A percentile compares a stretch with the other conserved stretches of the same genome.
These are phyloP conservation scores for Cyclotella atomus DNA, from an alignment of 108 stramenopile species.

Conservation along the genomic window DNA sequence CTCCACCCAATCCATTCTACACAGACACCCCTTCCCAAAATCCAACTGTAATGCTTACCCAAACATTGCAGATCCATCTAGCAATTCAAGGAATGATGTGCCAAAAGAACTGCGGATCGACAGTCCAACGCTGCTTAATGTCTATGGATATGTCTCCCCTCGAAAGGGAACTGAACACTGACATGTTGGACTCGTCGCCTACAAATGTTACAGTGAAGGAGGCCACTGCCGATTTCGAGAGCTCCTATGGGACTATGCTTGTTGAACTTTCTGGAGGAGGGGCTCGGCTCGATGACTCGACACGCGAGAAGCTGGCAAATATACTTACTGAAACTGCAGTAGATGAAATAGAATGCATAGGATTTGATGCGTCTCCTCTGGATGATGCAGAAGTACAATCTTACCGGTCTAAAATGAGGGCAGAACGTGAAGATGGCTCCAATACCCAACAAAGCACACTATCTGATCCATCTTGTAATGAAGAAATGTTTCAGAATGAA, in stretches of 20 bases:
- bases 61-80: slow-evolving; percentile 35
- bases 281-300: neutral
- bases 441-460: neutral
- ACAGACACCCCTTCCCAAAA: too few species aligned
- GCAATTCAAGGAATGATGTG: slow-evolving; percentile 93
- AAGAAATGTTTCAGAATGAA: slow-evolving; percentile 3
- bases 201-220: neutral
- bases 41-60: too few species aligned
- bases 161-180: neutral
- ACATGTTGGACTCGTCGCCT: neutral
- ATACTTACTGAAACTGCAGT: slow-evolving; percentile 33
- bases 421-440: neutral
- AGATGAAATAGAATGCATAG: slow-evolving; percentile 63
- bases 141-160: slow-evolving; percentile 21
- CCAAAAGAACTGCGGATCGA: slow-evolving; percentile 88
- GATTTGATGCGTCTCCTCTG: slow-evolving; percentile 61
- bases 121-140: slow-evolving; percentile 48
- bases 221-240: neutral
- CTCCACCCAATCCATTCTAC: neutral
- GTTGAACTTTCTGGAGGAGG: neutral
- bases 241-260: neutral
- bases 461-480: neutral
- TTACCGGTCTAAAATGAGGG: slow-evolving; percentile 8
- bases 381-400: slow-evolving; percentile 27
- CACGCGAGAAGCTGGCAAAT: neutral